Evolutionary conservation across 2,329 filamentous ascomycete genomes (phyloP), one percentile per base, ranked within the genome.

Genomic region (Boeremia lycopersici): DNA sequence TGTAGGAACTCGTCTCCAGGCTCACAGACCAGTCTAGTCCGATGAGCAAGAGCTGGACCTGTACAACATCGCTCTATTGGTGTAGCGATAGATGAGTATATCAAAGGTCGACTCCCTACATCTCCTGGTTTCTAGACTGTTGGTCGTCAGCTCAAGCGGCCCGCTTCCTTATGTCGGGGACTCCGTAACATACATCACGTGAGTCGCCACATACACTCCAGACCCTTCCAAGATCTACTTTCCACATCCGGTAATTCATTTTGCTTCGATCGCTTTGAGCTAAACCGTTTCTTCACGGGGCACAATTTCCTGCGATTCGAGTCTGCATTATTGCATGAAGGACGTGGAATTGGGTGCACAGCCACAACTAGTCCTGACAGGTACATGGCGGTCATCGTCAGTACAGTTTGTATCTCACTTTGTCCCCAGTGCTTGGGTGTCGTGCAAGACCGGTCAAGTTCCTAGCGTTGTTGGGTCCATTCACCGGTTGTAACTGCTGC

Each of bases 131-230:
- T 6, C n/a, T 19, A 12, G 15, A 7, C 9, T 33, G 5, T 29
- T n/a, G 30, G 4, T 40, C 10, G 17, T 52, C 43, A 48, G 38
- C 47, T 48, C n/a, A 19, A 35, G 9, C 11, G 10, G 2, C 11
- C 26, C n/a, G 10, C 36, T 49, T 44, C 5, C 19, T 23, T 29
- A 48, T 13, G 11, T 9, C 34, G n/a, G 15, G 15, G 5, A 38
- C 41, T 25, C 54, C 54, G 54, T 47, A 36, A 36, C 39, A 48
- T 23, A 7, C 9, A 26, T 33, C 54, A 57, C 54, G 54, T 57
- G 54, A 49, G n/a, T 41, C 2, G 39, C 43, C 33, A 44, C 38
- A n/a, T 12, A 25, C 40, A 50, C 35, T 19, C 13, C n/a, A n/a
- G n/a, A n/a, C n/a, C n/a, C n/a, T n/a, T n/a, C n/a, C 17, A 17